Percentiles rank a stretch among this genome's conserved stretches.
Conservation (phyloP, 2,329 filamentous ascomycete genomes). For the Penicillium griseofulvum region DNA sequence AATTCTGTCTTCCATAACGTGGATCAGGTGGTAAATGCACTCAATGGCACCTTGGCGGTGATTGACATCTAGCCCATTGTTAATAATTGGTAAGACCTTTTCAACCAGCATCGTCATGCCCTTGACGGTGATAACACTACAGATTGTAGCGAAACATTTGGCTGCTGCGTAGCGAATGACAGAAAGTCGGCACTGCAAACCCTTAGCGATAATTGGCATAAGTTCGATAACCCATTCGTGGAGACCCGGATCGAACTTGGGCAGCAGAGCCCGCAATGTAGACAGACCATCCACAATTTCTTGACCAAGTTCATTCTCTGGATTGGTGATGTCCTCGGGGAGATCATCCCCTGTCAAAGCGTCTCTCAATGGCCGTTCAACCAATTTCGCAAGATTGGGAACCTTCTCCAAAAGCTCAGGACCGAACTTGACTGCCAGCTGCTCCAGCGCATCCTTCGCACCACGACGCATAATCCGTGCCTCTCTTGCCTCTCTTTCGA, state of each 20-base stretch:
- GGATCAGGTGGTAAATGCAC: slow-evolving; percentile 93
- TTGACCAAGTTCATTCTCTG: slow-evolving; percentile 76
- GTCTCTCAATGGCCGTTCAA: slow-evolving; percentile 73
- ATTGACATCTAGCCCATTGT: slow-evolving; percentile 81
- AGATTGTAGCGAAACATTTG: slow-evolving; percentile 95
- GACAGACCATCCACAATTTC: slow-evolving; percentile 93
- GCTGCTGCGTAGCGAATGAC: slow-evolving; percentile 95
- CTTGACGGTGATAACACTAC: slow-evolving; percentile 91
- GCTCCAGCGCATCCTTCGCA: slow-evolving; percentile 90
- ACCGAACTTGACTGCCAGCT: slow-evolving; percentile 77
- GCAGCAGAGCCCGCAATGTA: slow-evolving; percentile 84
- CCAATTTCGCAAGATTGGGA: slow-evolving; percentile 74
- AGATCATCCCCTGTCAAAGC: slow-evolving; percentile 68
- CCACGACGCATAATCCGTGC: slow-evolving; percentile 88
- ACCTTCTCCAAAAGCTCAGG: slow-evolving; percentile 74
- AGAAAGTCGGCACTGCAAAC: slow-evolving; percentile 80
- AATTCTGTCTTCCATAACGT: slow-evolving; percentile 96
- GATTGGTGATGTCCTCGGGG: slow-evolving; percentile 69
- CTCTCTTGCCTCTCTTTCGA: slow-evolving; percentile 82
- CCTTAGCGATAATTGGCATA: slow-evolving; percentile 81
- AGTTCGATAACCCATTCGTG: slow-evolving; percentile 78
- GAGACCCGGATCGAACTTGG: slow-evolving; percentile 75
- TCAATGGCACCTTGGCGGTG: slow-evolving; percentile 92
- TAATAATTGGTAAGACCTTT: slow-evolving; percentile 86
- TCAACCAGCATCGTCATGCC: slow-evolving; percentile 96